Base-by-base conservation (phyloP, 2,329 filamentous ascomycete genomes). In the Calonectria henricotiae region DNA sequence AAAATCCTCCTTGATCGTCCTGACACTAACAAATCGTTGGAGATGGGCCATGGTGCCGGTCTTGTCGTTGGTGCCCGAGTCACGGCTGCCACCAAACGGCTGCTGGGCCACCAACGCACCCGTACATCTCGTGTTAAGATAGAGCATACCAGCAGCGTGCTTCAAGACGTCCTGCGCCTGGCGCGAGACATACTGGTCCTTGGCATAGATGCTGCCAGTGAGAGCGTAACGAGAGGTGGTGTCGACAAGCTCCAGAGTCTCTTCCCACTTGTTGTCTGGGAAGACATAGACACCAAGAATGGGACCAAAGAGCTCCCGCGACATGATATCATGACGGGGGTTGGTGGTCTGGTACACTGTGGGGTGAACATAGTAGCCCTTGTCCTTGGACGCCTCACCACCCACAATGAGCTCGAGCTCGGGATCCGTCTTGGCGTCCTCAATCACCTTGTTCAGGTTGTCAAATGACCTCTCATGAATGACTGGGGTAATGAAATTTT, bases 1-100 rank as follows among this genome's bases (percentile, higher is more conserved):
- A 75, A 92, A 93, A 82, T 93, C 91, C 85, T 94, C 92, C 87
- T 92, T 92, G 71, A 92, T 87, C 27, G 87, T 89, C 71, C 90
- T 83, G 75, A 86, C 79, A 79, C 88, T 91, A 9, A 91, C 88
- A 77, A 92, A 92, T 25, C 90, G 83, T 58, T 83, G 85, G 69
- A 92, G 80, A 64, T 91, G 80, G 75, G 87, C 88, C 72, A 85
- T 82, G 68, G 88, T 90, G 6, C 90, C 90, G 5, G 90, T 89
- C 85, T 92, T 92, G 80, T 92, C 90, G 77, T 92, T 92, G 23
- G 90, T 92, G 5, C 90, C 90, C 70, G 88, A 90, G 1, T 88
- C 89, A 68, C 90, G 85, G 8, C 88, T 86, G 44, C 90, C 90
- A 11, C 90, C 90, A 77, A 92, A 92, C 1, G 90, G 89, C 79